A percentile compares a stretch with the other conserved stretches of the same genome.
phyloP scores from a whole-genome alignment of 176 grass and related monocot species.

The Paspalum notatum region DNA sequence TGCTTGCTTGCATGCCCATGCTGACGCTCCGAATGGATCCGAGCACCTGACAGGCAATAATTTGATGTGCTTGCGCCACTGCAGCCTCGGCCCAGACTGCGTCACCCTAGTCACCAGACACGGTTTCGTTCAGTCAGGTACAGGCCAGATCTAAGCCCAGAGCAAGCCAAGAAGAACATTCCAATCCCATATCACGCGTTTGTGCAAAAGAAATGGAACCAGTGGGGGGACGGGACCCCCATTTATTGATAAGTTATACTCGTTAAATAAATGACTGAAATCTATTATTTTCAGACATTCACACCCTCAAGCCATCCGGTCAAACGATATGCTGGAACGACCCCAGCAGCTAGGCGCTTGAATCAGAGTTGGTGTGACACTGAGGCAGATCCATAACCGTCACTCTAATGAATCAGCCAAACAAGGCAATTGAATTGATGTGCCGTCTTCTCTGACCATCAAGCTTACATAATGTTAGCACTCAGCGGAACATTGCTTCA shows the following conservation, averaged over 20 bases:
- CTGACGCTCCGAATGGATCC: constrained; percentile 21
- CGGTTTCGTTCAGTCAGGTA: not conserved
- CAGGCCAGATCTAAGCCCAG: not conserved
- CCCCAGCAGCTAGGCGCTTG: no score
- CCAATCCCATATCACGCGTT: constrained; percentile 12
- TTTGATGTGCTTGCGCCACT: constrained; percentile 17
- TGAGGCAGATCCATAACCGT: not conserved
- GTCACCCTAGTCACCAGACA: not conserved
- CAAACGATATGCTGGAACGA: not conserved
- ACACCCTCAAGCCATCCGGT: not conserved
- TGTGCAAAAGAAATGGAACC: not conserved
- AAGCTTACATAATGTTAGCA: not conserved
- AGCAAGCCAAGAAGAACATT: constrained; percentile 19
- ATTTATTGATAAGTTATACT: not conserved
- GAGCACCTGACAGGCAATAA: constrained; percentile 40
- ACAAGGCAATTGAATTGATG: not conserved
- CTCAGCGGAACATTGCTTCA: not conserved
- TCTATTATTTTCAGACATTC: not conserved
- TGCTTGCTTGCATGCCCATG: not conserved
- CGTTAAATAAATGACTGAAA: not conserved
- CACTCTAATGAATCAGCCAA: not conserved
- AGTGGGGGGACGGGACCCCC: not conserved
- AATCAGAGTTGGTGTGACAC: not conserved
- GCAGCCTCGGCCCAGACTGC: not conserved
- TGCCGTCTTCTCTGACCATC: not conserved